Evolutionary conservation across 768 basidiomycete species (phyloP).

Genomic region (Mycena amicta): DNA sequence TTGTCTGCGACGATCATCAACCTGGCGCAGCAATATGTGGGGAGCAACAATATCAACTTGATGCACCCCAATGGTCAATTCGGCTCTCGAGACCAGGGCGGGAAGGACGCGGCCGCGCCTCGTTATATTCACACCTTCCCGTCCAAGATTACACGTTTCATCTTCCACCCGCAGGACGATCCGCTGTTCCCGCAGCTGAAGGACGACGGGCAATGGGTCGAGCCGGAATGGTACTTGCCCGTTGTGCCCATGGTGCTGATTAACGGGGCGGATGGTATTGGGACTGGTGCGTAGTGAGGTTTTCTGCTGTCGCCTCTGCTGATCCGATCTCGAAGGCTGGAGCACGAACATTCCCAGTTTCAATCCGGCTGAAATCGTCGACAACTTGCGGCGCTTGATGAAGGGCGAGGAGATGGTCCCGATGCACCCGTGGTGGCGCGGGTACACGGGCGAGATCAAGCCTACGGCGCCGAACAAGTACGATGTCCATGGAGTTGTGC

Average conservation of each 20-base stretch:
- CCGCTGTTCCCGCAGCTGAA: conserved; percentile 79
- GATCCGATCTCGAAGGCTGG: too few species aligned
- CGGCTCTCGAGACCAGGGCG: conserved; percentile 90
- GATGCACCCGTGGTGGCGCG: conserved; percentile 98
- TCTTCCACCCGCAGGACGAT: conserved; percentile 87
- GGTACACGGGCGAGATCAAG: conserved; percentile 89
- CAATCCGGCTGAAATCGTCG: conserved; percentile 89
- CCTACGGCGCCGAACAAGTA: conserved; percentile 83
- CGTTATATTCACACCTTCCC: conserved; percentile 94
- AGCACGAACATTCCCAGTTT: conserved; percentile 90
- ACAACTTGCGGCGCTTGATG: conserved; percentile 87
- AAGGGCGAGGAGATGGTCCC: conserved; percentile 76
- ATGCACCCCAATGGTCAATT: conserved; percentile 90
- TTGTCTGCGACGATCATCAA: conserved; percentile 90
- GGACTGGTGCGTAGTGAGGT: too few species aligned
- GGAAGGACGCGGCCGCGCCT: conserved; percentile 95
- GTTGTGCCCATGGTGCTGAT: conserved; percentile 84
- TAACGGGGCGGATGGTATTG: conserved; percentile 97
- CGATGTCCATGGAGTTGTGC: conserved; percentile 72
- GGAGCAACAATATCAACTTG: conserved; percentile 93
- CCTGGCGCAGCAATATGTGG: conserved; percentile 92
- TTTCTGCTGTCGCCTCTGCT: too few species aligned
- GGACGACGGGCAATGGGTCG: conserved; percentile 85
- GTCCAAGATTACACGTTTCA: conserved; percentile 66
- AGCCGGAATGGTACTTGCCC: conserved; percentile 95